Conservation (phyloP, 768 basidiomycete species). For the Lanmaoa pseudosensibilis region DNA sequence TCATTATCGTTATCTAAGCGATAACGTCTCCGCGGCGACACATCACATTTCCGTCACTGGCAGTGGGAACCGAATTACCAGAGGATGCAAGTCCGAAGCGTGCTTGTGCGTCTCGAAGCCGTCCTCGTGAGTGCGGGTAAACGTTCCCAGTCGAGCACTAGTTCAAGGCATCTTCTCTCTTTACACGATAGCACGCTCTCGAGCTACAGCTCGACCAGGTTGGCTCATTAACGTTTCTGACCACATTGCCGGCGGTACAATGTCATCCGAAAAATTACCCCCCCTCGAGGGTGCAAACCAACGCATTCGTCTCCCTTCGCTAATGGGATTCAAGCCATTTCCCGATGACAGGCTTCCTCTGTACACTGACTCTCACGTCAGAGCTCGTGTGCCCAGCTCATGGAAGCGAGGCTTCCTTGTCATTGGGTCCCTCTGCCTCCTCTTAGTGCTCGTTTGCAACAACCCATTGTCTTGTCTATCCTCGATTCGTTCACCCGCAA, state of each 20-base stretch:
- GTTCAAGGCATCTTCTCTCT: neutral
- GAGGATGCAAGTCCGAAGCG: neutral
- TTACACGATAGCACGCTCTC: neutral
- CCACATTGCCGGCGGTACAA: neutral
- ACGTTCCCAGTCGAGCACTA: too few species aligned
- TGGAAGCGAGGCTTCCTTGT: constrained; percentile 15
- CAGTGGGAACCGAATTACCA: neutral
- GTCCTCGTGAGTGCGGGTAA: neutral
- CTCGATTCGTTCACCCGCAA: neutral
- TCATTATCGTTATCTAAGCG: constrained; percentile 16
- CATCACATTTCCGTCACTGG: neutral
- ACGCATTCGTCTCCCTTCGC: neutral
- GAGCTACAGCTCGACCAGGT: neutral
- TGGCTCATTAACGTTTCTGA: neutral
- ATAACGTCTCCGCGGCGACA: neutral
- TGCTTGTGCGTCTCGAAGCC: neutral
- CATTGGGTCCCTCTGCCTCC: constrained; percentile 12
- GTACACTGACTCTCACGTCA: constrained; percentile 7
- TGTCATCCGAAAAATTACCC: constrained; percentile 4
- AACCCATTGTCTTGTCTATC: neutral
- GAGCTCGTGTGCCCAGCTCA: neutral
- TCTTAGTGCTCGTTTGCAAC: constrained; percentile 8
- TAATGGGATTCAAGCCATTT: neutral
- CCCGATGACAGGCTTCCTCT: constrained; percentile 20
- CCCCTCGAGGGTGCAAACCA: neutral